These are phyloP conservation scores for Mortierella sp. DNA, from an alignment of 371 early-diverging fungal genomes.

Conservation along the genomic window DNA sequence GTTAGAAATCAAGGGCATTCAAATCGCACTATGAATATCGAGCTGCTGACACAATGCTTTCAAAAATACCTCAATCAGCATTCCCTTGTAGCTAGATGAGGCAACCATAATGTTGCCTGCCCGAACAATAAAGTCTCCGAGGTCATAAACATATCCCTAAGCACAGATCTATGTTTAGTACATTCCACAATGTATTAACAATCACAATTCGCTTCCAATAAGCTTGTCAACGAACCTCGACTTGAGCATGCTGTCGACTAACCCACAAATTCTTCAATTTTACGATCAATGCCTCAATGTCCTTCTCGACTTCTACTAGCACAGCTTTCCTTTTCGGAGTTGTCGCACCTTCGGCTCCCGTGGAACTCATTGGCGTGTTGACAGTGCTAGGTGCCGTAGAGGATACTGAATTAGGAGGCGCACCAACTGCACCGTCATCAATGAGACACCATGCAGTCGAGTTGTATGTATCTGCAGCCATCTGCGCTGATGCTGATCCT, in stretches of 20 bases:
- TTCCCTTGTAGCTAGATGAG: slow-evolving; percentile 52
- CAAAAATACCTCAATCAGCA: slow-evolving; percentile 47
- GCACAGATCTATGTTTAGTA: not conserved
- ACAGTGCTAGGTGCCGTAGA: slow-evolving; percentile 19
- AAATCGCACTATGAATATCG: not conserved
- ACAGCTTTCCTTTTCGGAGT: slow-evolving; percentile 38
- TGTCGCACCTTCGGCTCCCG: slow-evolving; percentile 4
- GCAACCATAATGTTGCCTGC: slow-evolving; percentile 56
- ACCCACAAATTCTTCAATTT: slow-evolving; percentile 55
- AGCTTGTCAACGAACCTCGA: slow-evolving; percentile 41
- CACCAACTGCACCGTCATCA: slow-evolving; percentile 50
- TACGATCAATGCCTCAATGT: slow-evolving; percentile 43
- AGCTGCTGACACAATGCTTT: not conserved
- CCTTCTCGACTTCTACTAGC: slow-evolving; percentile 51
- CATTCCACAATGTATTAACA: not conserved
- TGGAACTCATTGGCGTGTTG: slow-evolving; percentile 15
- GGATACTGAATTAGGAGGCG: not conserved
- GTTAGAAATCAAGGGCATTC: not conserved
- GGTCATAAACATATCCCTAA: slow-evolving; percentile 48
- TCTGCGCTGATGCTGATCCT: slow-evolving; percentile 16
- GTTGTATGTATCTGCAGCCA: slow-evolving; percentile 17
- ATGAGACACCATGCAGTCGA: slow-evolving; percentile 55
- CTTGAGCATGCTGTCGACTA: slow-evolving; percentile 52
- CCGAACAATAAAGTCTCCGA: slow-evolving; percentile 54
- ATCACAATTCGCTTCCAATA: not conserved